Base-by-base conservation (phyloP, 2,329 filamentous ascomycete genomes). In the Colletotrichum plurivorum region DNA sequence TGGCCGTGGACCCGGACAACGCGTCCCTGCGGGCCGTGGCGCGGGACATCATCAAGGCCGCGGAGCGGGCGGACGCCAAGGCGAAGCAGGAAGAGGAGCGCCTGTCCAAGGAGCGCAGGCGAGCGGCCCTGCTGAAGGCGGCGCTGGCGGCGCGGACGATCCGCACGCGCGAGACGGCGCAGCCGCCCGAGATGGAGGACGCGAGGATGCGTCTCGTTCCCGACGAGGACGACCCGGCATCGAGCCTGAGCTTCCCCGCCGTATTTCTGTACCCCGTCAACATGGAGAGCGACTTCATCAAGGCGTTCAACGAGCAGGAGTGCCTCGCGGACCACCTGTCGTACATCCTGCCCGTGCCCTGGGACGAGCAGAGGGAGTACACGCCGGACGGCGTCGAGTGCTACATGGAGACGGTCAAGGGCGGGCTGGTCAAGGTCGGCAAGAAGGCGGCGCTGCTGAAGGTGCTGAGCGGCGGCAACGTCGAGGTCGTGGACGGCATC, bases 111-210 rank as follows among this genome's bases (percentile, higher is more conserved):
- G 84, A 84, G 71, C 87, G 86, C 73, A 82, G 85, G 8, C 86
- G 93, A 70, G 85, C 84, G 63, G 74, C 82, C 20, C 88, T 94
- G 7, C 82, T 98, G 13, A 85, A 84, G 74, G 86, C 89, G 1
- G 92, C 92, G 20, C 81, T 95, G 55, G 81, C 81, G 73, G 91
- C 92, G 4, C 85, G 95, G n/a, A 87, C 88, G 58, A 93, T 98
- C 76, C 83, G 84, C 22, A 88, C 88, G 9, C 86, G 92, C 63
- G 86, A 82, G 59, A 95, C 94, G 12, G 84, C 85, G 7, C 86
- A 92, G 75, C 90, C 93, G 43, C 95, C 95, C 0, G 93, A 98
- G 76, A 92, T 97, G 86, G 94, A 97, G 80, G 95, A 97, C 78
- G 94, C 94, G 1, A 82, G 79, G 8, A 85, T 98, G 53, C 82